Evolutionary conservation across 208 protist species (phyloP).

Genomic region (Trichomonas vaginalis): DNA sequence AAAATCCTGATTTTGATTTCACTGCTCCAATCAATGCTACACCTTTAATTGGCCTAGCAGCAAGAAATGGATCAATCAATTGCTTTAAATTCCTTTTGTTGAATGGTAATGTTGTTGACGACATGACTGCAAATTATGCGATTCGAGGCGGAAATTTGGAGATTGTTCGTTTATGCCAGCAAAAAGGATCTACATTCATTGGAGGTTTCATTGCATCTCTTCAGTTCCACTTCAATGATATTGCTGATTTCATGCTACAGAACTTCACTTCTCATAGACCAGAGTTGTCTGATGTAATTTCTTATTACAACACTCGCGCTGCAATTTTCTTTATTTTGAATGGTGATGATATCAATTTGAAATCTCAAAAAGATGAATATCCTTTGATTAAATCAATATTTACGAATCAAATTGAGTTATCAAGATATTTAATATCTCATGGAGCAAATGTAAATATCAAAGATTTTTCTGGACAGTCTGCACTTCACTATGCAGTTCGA

Average conservation of each 20-base stretch:
- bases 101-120: background rate
- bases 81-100: background rate
- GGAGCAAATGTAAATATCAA: background rate
- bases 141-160: background rate
- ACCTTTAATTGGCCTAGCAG: background rate
- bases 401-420: background rate
- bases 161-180: background rate
- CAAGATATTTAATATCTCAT: background rate
- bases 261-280: background rate
- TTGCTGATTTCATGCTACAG: background rate
- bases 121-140: background rate
- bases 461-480: background rate
- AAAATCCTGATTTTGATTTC: background rate
- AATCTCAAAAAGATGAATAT: background rate
- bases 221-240: background rate
- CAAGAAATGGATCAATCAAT: background rate
- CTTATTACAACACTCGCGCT: background rate
- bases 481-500: background rate
- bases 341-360: background rate
- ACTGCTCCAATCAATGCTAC: background rate
- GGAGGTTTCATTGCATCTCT: background rate
- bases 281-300: background rate
- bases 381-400: background rate
- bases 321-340: background rate
- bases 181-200: background rate